A percentile compares a stretch with the other conserved stretches of the same genome.
phyloP scores from a whole-genome alignment of 805 yeast species.

The Tetrapisispora iriomotensis region DNA sequence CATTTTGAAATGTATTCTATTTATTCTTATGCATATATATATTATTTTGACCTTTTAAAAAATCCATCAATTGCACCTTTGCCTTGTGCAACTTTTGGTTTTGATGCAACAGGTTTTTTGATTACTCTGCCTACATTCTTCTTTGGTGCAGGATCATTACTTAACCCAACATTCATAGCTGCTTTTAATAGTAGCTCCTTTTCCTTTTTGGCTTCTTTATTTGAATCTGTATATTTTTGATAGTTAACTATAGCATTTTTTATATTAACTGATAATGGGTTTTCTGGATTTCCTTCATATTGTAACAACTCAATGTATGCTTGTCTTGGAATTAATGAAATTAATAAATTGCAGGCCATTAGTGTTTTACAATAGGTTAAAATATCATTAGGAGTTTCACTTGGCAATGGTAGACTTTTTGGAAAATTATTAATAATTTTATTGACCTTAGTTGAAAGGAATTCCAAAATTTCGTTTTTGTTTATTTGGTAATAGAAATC shows the following conservation, averaged over 20 bases:
- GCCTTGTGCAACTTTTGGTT: slow-evolving; percentile 41
- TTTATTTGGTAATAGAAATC: slow-evolving; percentile 39
- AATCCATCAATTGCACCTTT: slow-evolving; percentile 65
- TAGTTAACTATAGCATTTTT: slow-evolving; percentile 27
- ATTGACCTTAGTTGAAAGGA: slow-evolving; percentile 32
- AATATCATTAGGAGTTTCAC: slow-evolving; percentile 23
- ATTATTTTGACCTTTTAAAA: slow-evolving; percentile 37
- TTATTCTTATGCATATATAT: too few relatives aligned
- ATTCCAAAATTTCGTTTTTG: slow-evolving; percentile 29
- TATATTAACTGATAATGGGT: slow-evolving; percentile 11
- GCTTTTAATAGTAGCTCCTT: slow-evolving; percentile 25
- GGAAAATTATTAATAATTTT: slow-evolving; percentile 34
- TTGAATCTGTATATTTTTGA: slow-evolving; percentile 18
- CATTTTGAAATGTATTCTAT: not conserved
- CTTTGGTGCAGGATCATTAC: slow-evolving; percentile 10
- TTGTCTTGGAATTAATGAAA: slow-evolving; percentile 41
- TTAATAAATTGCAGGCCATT: slow-evolving; percentile 33
- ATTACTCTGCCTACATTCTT: slow-evolving; percentile 15
- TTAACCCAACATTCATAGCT: slow-evolving; percentile 24
- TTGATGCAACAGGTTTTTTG: slow-evolving; percentile 23
- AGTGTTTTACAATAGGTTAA: slow-evolving; percentile 31
- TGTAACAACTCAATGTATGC: slow-evolving; percentile 21
- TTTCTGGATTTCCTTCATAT: slow-evolving; percentile 8
- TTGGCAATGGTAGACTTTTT: slow-evolving; percentile 25
- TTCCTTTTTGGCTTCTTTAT: slow-evolving; percentile 15